Base-by-base conservation (phyloP, 75 land plant genomes). In the Pinus tabuliformis region DNA sequence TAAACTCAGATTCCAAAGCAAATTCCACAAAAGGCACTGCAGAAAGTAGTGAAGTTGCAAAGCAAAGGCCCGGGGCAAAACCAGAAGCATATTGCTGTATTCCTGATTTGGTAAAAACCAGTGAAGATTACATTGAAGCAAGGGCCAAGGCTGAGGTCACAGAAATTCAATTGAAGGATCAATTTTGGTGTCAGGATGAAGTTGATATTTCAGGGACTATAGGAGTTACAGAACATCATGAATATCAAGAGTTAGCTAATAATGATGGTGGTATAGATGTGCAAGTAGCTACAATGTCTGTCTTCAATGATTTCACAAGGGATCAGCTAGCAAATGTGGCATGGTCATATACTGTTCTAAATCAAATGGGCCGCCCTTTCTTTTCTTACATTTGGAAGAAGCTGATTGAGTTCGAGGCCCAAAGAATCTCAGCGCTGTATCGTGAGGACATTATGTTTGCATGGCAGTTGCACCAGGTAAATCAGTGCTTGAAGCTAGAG, bases 271-370 rank as follows among this genome's bases (percentile, higher is more conserved):
- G 82, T 79, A n/a, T 58, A 28, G 52, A 18, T 18, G 39, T 37
- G 17, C 73, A 77, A 52, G 74, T 12, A 24, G 8, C 15, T 52
- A 21, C 21, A 4, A 57, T n/a, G 12, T 57, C 57, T 57, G 85
- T 76, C 15, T 81, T 78, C 26, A 78, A 82, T 20, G 70, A 76
- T 22, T 91, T 90, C 59, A 87, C 71, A 36, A 76, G 83, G 64
- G 88, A 89, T 68, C 98, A 96, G 64, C 90, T 96, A 52, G 91
- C 98, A n/a, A 89, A 81, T 72, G 83, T 96, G 78, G 93, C 95
- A 60, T 96, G 99, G 99, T 96, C 99, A 22, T 91, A 87, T 79
- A 90, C 93, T 73, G 95, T 94, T 56, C 82, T 96, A 30, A 91
- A 89, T 20, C 91, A 90, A 83, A 71, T 94, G 80, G 83, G 80